Evolutionary conservation across 768 basidiomycete genomes (phyloP).

Genomic region (Coprinellus micaceus): DNA sequence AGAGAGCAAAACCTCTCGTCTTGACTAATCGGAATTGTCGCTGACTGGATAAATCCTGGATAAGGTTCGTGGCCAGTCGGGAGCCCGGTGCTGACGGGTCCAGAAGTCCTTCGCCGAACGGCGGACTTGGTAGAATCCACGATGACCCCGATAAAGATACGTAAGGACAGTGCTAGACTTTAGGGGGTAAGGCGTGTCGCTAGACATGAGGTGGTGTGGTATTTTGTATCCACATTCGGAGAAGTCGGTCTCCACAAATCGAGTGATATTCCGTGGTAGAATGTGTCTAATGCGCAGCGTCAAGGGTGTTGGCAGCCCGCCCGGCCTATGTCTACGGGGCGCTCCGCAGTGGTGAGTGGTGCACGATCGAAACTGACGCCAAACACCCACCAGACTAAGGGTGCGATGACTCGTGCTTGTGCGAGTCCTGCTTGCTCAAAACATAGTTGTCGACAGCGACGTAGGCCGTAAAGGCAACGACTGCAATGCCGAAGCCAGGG

Average conservation of each 20-base stretch:
- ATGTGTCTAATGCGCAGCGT: neutral
- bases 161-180: neutral
- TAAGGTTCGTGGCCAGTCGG: too few relatives aligned
- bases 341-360: neutral
- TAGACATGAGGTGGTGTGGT: neutral
- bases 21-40: too few relatives aligned
- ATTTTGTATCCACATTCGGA: neutral
- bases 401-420: conserved; percentile 19
- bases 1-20: too few relatives aligned
- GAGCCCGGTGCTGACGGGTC: too few relatives aligned
- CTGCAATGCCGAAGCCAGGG: conserved; percentile 91
- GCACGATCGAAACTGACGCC: neutral
- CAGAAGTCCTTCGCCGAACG: too few relatives aligned
- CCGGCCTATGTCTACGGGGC: too few relatives aligned
- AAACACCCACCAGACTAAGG: neutral
- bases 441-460: conserved; percentile 78
- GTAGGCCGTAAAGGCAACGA: conserved; percentile 89
- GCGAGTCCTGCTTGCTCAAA: conserved; percentile 27
- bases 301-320: too few relatives aligned
- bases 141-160: neutral
- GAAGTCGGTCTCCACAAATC: neutral
- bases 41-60: too few relatives aligned
- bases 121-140: too few relatives aligned
- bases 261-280: neutral
- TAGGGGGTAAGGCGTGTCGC: neutral